phyloP scores from a whole-genome alignment of 768 basidiomycete species.

The Gloeopeniophorella convolvens region DNA sequence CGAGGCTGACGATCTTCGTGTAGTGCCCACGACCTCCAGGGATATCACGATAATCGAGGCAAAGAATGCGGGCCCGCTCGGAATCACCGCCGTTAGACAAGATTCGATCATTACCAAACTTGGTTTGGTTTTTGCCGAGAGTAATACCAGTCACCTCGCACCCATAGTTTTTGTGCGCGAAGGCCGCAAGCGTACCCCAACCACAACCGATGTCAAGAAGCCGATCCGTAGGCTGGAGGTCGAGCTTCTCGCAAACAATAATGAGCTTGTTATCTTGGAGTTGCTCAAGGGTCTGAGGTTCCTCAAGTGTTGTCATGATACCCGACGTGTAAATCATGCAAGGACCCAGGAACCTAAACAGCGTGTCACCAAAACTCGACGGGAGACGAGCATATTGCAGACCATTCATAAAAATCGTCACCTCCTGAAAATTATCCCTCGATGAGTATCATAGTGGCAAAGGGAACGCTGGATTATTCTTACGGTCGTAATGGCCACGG shows the following conservation, averaged over 20 bases:
- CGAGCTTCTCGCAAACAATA: conserved; percentile 90
- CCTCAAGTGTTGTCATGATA: conserved; percentile 62
- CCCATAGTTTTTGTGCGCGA: conserved; percentile 95
- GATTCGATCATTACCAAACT: conserved; percentile 88
- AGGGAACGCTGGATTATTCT: conserved; percentile 24
- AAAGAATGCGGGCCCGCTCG: conserved; percentile 81
- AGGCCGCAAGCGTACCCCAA: conserved; percentile 94
- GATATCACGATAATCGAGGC: conserved; percentile 90
- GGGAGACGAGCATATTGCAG: conserved; percentile 11
- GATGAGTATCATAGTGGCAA: conserved; percentile 11
- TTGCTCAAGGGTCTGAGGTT: conserved; percentile 80
- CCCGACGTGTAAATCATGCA: conserved; percentile 99
- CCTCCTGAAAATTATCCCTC: conserved; percentile 50
- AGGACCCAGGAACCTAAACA: conserved; percentile 78
- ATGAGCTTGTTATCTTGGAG: conserved; percentile 98
- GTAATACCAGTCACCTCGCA: conserved; percentile 97
- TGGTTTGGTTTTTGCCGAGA: conserved; percentile 82
- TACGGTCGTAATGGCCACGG: conserved; percentile 91
- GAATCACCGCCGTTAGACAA: conserved; percentile 51
- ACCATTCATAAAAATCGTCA: conserved; percentile 95
- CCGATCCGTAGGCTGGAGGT: conserved; percentile 80
- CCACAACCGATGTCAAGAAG: conserved; percentile 87
- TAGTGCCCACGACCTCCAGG: conserved; percentile 69
- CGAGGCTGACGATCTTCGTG: conserved; percentile 91
- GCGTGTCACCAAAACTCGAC: background rate